Conservation (phyloP, 2,329 filamentous ascomycete species). For the Sporothrix humicola region DNA sequence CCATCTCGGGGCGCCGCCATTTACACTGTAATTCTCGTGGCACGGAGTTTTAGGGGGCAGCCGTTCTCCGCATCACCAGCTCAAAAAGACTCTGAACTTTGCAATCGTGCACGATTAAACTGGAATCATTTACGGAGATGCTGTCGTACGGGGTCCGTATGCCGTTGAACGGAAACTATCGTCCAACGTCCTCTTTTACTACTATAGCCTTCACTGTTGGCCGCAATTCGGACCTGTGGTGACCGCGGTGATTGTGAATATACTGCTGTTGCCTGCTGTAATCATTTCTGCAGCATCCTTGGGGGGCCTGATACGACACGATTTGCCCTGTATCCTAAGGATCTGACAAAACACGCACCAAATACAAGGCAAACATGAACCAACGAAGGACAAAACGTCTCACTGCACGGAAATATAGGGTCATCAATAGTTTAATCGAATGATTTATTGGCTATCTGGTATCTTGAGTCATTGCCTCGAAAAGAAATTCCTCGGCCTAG, state of each 20-base stretch:
- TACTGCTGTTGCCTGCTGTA: not conserved
- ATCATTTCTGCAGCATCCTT: not conserved
- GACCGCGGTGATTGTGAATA: not conserved
- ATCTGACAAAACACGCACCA: not conserved
- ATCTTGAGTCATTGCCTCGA: slow-evolving; percentile 9
- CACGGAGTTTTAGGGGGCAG: slow-evolving; percentile 16
- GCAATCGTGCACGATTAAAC: not conserved
- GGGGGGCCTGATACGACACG: too few relatives aligned
- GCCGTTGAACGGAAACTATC: not conserved
- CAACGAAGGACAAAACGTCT: too few relatives aligned
- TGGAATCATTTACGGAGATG: slow-evolving; percentile 14
- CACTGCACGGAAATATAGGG: not conserved
- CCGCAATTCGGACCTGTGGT: not conserved
- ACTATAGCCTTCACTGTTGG: not conserved
- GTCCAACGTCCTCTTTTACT: not conserved
- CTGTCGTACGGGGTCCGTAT: not conserved
- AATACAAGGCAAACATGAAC: not conserved
- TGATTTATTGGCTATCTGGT: slow-evolving; percentile 20
- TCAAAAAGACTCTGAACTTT: not conserved
- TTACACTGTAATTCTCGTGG: not conserved
- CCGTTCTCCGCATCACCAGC: slow-evolving; percentile 7
- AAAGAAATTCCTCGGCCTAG: not conserved
- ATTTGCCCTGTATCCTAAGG: too few relatives aligned
- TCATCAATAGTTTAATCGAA: not conserved
- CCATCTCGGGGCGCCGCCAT: not conserved